Evolutionary conservation across 2,329 filamentous ascomycete genomes (phyloP).

Genomic region (Ascochyta fabae): DNA sequence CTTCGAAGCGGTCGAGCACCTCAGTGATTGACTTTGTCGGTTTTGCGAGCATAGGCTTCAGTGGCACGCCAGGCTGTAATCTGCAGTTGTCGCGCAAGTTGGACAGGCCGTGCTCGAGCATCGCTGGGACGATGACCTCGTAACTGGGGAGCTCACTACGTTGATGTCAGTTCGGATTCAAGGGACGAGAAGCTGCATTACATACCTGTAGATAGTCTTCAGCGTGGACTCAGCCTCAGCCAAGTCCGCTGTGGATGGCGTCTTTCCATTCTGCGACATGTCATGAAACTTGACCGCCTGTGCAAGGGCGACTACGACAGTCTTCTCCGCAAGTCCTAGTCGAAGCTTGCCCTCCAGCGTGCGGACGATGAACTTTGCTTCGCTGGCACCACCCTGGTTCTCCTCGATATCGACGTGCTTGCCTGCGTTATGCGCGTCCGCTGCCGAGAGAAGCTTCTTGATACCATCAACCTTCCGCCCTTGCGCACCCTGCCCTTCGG

Average conservation of each 20-base stretch:
- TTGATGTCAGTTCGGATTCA: slow-evolving; percentile 41
- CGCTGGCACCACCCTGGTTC: slow-evolving; percentile 91
- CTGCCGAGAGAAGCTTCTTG: slow-evolving; percentile 93
- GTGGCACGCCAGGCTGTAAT: slow-evolving; percentile 87
- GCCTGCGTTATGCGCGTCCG: slow-evolving; percentile 74
- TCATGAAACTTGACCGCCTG: slow-evolving; percentile 90
- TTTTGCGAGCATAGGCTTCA: slow-evolving; percentile 98
- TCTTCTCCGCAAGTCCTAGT: slow-evolving; percentile 89
- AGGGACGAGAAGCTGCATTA: too few relatives aligned
- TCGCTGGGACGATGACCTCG: slow-evolving; percentile 89
- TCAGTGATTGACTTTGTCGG: slow-evolving; percentile 98
- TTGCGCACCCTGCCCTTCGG: slow-evolving; percentile 85
- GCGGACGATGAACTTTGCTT: slow-evolving; percentile 91
- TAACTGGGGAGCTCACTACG: slow-evolving; percentile 91
- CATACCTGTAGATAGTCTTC: slow-evolving; percentile 85
- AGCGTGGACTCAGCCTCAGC: slow-evolving; percentile 83
- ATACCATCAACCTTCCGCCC: slow-evolving; percentile 90
- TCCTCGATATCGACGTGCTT: slow-evolving; percentile 79
- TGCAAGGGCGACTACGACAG: slow-evolving; percentile 85
- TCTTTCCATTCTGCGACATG: slow-evolving; percentile 70
- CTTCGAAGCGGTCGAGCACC: slow-evolving; percentile 94
- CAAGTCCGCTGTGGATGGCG: slow-evolving; percentile 76
- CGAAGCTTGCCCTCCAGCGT: slow-evolving; percentile 94
- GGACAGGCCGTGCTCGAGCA: slow-evolving; percentile 85
- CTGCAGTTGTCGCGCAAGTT: slow-evolving; percentile 85